These are phyloP conservation scores for Amphirosellinia nigrospora DNA, from an alignment of 495 filamentous ascomycete genomes.

Conservation along the genomic window DNA sequence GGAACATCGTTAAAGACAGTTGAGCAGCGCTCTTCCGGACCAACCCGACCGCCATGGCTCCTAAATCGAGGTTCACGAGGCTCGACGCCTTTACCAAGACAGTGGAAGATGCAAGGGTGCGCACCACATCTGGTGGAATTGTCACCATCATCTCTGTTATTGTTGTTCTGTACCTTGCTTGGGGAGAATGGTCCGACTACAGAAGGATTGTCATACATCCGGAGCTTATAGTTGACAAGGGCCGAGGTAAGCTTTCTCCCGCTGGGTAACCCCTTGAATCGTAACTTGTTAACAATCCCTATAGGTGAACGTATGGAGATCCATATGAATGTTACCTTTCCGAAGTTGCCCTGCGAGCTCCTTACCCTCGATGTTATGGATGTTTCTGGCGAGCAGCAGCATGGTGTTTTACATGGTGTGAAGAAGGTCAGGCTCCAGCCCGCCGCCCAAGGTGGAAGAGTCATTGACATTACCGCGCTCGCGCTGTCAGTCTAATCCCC, in stretches of 20 bases:
- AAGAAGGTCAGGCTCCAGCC: slow-evolving; percentile 83
- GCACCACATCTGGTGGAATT: slow-evolving; percentile 95
- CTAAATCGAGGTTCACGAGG: slow-evolving; percentile 87
- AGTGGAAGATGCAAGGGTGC: slow-evolving; percentile 94
- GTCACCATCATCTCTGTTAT: slow-evolving; percentile 90
- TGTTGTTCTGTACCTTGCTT: slow-evolving; percentile 84
- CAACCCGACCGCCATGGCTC: slow-evolving; percentile 53
- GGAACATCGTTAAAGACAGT: not conserved
- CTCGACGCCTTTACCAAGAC: slow-evolving; percentile 99
- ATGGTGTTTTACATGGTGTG: slow-evolving; percentile 89
- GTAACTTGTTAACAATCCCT: slow-evolving; percentile 8
- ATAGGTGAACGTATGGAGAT: slow-evolving; percentile 97
- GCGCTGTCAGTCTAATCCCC: slow-evolving; percentile 65
- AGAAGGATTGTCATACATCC: slow-evolving; percentile 83
- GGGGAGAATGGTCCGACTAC: slow-evolving; percentile 97
- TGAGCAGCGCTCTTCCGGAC: not conserved
- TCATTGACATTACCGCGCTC: slow-evolving; percentile 74
- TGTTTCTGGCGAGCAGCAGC: slow-evolving; percentile 94
- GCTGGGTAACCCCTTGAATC: slow-evolving; percentile 16
- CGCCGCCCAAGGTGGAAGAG: slow-evolving; percentile 73
- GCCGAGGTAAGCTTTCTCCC: slow-evolving; percentile 70
- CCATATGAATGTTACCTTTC: slow-evolving; percentile 96
- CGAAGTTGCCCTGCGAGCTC: slow-evolving; percentile 90
- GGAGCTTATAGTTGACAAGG: slow-evolving; percentile 95
- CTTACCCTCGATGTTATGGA: slow-evolving; percentile 98